Evolutionary conservation across 805 yeast genomes (phyloP).

Genomic region (Saccharomycodes ludwigii): DNA sequence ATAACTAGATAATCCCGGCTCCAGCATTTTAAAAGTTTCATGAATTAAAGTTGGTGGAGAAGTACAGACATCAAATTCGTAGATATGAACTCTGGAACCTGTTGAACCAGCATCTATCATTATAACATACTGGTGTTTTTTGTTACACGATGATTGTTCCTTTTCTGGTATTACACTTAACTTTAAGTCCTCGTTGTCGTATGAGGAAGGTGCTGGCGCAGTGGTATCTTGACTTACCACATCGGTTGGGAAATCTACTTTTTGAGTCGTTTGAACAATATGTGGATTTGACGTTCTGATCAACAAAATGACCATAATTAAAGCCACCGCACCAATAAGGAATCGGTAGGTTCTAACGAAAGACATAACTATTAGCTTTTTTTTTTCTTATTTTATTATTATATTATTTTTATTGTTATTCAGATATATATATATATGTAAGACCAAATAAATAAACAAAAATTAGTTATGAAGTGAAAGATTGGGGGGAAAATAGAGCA

Average conservation of each 20-base stretch:
- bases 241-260: slow-evolving; percentile 12
- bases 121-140: slow-evolving; percentile 58
- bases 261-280: slow-evolving; percentile 23
- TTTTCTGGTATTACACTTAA: slow-evolving; percentile 2
- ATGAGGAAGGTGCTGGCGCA: no score
- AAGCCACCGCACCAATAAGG: slow-evolving; percentile 36
- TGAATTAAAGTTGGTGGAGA: slow-evolving; percentile 70
- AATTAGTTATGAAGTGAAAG: no score
- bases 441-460: no score
- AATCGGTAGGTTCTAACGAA: slow-evolving; percentile 39
- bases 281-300: slow-evolving; percentile 33
- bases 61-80: slow-evolving; percentile 77
- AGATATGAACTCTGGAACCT: slow-evolving; percentile 92
- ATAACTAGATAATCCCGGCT: slow-evolving; percentile 84
- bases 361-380: slow-evolving; percentile 12
- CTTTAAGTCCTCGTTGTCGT: slow-evolving; percentile 1
- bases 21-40: slow-evolving; percentile 78
- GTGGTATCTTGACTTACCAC: slow-evolving; percentile 1
- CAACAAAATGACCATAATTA: slow-evolving; percentile 38
- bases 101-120: slow-evolving; percentile 98
- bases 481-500: no score
- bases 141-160: slow-evolving; percentile 18
- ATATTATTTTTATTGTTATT: no score
- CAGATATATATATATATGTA: no score
- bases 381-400: not conserved